Evolutionary conservation across 164 flowering plant species (phyloP), one percentile per base, ranked within the genome.

Genomic region (Berberis vulgaris): DNA sequence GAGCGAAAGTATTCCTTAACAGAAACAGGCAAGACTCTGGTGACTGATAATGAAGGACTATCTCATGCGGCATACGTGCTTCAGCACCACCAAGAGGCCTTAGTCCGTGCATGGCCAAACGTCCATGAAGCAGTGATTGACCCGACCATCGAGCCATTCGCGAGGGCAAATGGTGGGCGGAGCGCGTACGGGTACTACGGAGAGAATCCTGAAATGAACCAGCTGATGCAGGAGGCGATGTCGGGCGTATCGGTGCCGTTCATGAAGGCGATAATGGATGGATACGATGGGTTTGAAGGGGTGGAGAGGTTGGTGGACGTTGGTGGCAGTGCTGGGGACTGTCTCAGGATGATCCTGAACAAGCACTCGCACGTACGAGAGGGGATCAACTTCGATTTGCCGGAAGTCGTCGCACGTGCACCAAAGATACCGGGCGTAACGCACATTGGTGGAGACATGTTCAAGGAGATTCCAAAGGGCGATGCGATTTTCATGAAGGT

Each of bases 401-500:
- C 92, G 1, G 87, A 86, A 61, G 92, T 89, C 2, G 90, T 89
- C 8, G 86, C 83, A 1, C 72, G 70, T 59, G 92, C 92, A 11
- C 96, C 88, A 0, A 0, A 5, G 0, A 74, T 82, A 45, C 77
- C 82, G 1, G 84, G 96, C 1, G 81, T 84, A 50, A 79, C 65
- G 2, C 91, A 86, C 54, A 84, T 84, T 8, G 91, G 91, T 9
- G 89, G 96, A 2, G 82, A 86, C 67, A 84, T 86, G 96, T 88
- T 88, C 65, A 61, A 81, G 72, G 77, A 76, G 1, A 75, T 88
- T 64, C 96, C 96, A 0, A 1, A 39, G 0, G 91, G 71, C 6
- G 91, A 86, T 61, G 89, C 86, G 0, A 83, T 86, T 45, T 86
- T 88, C 80, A 84, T 83, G 89, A 88, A 84, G 89, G 88, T 85